phyloP scores from a whole-genome alignment of 805 yeast genomes.

The Sungouiella blattae region DNA sequence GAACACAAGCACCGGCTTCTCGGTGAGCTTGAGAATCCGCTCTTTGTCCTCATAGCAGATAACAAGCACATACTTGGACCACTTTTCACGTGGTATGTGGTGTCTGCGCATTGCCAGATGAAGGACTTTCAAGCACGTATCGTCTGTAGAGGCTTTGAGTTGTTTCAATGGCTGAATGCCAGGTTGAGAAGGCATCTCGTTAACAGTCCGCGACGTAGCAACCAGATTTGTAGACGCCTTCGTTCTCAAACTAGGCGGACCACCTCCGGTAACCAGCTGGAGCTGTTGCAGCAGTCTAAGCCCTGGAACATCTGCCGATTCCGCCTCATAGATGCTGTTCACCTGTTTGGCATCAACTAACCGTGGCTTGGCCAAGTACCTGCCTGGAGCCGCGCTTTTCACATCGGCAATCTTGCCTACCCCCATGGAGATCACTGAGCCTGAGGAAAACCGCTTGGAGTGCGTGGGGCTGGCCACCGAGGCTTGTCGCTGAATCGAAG shows the following conservation, averaged over 20 bases:
- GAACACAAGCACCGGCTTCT: constrained; percentile 82
- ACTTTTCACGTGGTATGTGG: constrained; percentile 70
- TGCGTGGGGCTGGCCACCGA: constrained; percentile 15
- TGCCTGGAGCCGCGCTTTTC: constrained; percentile 4
- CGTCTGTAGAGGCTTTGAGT: constrained; percentile 81
- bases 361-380: constrained; percentile 13
- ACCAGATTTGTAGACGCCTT: neutral
- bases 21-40: constrained; percentile 75
- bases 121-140: constrained; percentile 82
- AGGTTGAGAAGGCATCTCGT: neutral
- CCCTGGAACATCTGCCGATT: constrained; percentile 2
- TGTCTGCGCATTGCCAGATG: constrained; percentile 88
- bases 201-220: neutral
- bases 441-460: constrained; percentile 35
- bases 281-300: constrained; percentile 6
- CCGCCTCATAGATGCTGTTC: constrained; percentile 6
- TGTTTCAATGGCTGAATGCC: constrained; percentile 65
- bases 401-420: constrained; percentile 36
- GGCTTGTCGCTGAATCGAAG: constrained; percentile 2
- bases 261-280: too few relatives aligned
- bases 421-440: constrained; percentile 37
- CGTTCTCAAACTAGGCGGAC: neutral
- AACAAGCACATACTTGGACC: constrained; percentile 85
- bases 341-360: constrained; percentile 11
- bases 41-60: constrained; percentile 91